These are phyloP conservation scores for Trypanosoma lewisi DNA, from an alignment of 208 protist genomes.

Conservation along the genomic window DNA sequence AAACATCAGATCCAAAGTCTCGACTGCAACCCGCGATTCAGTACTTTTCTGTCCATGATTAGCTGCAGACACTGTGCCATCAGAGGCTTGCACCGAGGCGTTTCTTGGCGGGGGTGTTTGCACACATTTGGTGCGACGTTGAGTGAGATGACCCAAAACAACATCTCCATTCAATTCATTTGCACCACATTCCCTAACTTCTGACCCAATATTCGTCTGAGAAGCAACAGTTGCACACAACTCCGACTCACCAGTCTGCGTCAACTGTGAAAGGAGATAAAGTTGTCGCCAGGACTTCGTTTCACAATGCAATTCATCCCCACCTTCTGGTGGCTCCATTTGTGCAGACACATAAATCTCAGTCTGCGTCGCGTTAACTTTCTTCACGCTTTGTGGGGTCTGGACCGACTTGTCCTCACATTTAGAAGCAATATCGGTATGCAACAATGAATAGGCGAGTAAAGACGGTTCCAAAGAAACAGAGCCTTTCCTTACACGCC, in stretches of 20 bases:
- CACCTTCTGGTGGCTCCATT: background rate
- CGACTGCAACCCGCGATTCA: no score
- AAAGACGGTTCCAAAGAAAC: background rate
- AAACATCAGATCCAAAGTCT: no score
- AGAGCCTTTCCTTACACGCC: background rate
- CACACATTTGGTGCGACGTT: background rate
- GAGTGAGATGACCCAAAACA: background rate
- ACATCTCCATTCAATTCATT: background rate
- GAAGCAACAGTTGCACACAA: background rate
- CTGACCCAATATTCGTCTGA: background rate
- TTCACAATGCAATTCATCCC: background rate
- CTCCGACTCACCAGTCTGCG: background rate
- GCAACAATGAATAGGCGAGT: background rate
- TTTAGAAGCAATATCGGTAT: background rate
- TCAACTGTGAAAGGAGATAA: background rate
- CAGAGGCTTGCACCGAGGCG: background rate
- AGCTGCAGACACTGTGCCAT: background rate
- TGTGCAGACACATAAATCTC: background rate
- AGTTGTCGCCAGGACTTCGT: background rate
- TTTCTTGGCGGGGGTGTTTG: background rate
- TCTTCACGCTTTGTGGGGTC: background rate
- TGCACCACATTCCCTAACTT: background rate
- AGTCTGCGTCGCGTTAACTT: background rate
- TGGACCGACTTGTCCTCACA: background rate
- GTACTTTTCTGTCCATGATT: no score